phyloP scores from a whole-genome alignment of 2,329 filamentous ascomycete species.

The Dactylella cylindrospora region DNA sequence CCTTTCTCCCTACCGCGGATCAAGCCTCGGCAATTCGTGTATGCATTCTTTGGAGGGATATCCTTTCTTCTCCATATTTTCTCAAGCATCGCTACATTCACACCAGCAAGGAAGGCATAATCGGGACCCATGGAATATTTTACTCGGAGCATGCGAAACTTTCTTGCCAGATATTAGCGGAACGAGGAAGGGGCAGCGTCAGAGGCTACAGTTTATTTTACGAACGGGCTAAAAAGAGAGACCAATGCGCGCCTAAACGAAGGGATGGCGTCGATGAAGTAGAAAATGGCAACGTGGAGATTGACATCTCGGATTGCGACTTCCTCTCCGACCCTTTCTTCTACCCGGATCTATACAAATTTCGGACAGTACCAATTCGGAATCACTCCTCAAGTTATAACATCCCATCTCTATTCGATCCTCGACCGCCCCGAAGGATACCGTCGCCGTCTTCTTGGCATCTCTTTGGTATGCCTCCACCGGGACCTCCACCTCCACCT shows the following conservation, averaged over 20 bases:
- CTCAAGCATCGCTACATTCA: background rate
- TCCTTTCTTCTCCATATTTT: background rate
- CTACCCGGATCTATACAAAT: background rate
- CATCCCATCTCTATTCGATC: too few species aligned
- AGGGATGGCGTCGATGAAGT: too few species aligned
- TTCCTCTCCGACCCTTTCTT: background rate
- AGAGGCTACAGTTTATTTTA: background rate
- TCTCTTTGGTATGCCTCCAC: background rate
- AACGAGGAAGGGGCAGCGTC: background rate
- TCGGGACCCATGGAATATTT: background rate
- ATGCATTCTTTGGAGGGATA: background rate
- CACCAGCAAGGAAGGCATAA: background rate
- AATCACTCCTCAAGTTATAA: too few species aligned
- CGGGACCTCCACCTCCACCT: background rate
- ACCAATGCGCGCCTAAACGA: too few species aligned
- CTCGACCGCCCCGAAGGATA: background rate
- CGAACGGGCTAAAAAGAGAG: too few species aligned
- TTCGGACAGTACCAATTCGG: background rate
- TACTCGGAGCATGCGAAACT: background rate
- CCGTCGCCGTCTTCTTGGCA: background rate
- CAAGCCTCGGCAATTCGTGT: background rate
- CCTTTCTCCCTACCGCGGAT: background rate
- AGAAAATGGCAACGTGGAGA: background rate
- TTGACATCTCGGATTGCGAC: background rate
- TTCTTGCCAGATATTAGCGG: background rate